These are phyloP conservation scores for Microdochium bolleyi DNA, from an alignment of 2,329 filamentous ascomycete genomes.

Conservation along the genomic window DNA sequence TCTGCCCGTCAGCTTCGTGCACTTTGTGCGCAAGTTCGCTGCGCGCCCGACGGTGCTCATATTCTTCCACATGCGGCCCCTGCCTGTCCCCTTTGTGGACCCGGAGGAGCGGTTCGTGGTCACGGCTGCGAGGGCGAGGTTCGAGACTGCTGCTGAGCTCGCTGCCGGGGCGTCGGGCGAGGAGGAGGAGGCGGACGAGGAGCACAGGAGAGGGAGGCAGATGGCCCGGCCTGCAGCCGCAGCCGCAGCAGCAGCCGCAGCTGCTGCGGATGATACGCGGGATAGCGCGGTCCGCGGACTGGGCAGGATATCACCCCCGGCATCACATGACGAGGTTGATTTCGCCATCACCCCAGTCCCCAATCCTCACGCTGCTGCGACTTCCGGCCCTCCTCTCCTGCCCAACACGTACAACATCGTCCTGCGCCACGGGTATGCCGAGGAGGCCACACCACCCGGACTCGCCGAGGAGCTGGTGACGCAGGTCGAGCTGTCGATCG, in stretches of 20 bases:
- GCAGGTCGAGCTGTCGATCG: conserved; percentile 44
- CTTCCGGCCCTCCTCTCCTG: conserved; percentile 27
- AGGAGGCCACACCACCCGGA: conserved; percentile 55
- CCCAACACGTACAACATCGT: conserved; percentile 58
- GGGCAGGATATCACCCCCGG: background rate
- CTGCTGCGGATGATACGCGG: background rate
- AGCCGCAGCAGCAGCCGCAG: background rate
- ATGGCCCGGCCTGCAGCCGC: conserved; percentile 4
- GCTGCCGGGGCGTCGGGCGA: background rate
- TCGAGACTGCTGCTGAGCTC: background rate
- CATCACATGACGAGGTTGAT: background rate
- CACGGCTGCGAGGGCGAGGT: conserved; percentile 5
- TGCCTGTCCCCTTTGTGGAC: conserved; percentile 45
- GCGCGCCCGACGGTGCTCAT: conserved; percentile 56
- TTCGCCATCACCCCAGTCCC: background rate
- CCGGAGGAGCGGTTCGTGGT: conserved; percentile 34
- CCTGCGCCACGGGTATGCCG: conserved; percentile 61
- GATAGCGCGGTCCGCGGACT: background rate
- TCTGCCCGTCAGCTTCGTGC: conserved; percentile 53
- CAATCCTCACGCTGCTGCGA: background rate
- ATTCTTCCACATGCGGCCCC: conserved; percentile 61
- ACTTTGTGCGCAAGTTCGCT: conserved; percentile 62
- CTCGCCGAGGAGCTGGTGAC: conserved; percentile 44
- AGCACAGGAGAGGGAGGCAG: conserved; percentile 10
- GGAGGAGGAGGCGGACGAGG: background rate